Conservation (phyloP, 169 alveolate species). For the Plasmodium coatneyi region DNA sequence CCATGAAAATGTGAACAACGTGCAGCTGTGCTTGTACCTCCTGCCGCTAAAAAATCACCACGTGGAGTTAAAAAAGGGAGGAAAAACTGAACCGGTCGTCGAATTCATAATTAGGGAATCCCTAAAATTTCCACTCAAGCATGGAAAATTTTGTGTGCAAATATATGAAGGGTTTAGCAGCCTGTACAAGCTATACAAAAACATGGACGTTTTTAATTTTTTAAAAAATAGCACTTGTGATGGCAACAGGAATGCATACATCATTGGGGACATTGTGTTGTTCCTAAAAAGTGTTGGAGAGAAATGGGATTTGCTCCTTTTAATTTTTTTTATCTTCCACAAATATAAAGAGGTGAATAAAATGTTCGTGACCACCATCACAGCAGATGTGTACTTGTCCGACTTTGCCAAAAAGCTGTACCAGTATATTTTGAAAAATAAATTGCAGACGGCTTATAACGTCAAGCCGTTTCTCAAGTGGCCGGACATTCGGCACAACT, state of each 20-base stretch:
- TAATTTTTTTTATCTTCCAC: conserved; percentile 66
- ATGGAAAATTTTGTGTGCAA: conserved; percentile 61
- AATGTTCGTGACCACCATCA: neutral
- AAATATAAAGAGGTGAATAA: conserved; percentile 65
- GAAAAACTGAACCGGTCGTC: conserved; percentile 44
- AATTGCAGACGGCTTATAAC: conserved; percentile 37
- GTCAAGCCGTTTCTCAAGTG: conserved; percentile 70
- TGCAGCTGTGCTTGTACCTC: conserved; percentile 39
- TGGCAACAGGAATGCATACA: conserved; percentile 21
- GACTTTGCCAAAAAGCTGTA: conserved; percentile 46
- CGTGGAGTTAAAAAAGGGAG: conserved; percentile 19
- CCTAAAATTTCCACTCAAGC: conserved; percentile 59
- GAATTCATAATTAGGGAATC: conserved; percentile 64
- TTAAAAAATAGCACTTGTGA: conserved; percentile 27
- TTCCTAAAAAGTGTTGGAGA: conserved; percentile 70
- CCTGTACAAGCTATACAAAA: conserved; percentile 54
- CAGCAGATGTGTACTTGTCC: conserved; percentile 30
- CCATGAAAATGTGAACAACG: conserved; percentile 22
- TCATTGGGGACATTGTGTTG: conserved; percentile 36
- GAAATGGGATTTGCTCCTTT: conserved; percentile 50
- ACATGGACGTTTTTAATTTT: conserved; percentile 22
- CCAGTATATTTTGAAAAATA: conserved; percentile 45
- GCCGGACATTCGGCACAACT: conserved; percentile 72
- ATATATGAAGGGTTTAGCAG: conserved; percentile 48
- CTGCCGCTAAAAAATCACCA: conserved; percentile 60